Conservation (phyloP, 2,329 filamentous ascomycete species). For the Camillea tinctor region DNA sequence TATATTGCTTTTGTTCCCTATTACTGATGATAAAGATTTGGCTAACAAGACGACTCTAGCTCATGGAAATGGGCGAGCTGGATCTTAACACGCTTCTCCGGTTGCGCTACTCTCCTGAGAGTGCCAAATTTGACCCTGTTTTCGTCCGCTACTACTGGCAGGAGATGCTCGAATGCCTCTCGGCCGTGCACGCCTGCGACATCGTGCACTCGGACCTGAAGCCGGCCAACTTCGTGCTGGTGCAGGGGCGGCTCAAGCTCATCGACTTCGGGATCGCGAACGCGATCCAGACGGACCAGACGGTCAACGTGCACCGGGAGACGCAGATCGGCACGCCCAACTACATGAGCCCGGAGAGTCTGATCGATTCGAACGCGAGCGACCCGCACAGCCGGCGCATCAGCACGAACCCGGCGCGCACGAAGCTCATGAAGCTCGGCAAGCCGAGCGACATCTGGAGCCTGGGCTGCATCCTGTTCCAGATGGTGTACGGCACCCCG, state of each 20-base stretch:
- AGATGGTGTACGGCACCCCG: conserved; percentile 96
- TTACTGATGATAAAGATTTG: not conserved
- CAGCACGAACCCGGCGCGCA: conserved; percentile 37
- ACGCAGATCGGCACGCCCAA: conserved; percentile 94
- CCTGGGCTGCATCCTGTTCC: conserved; percentile 92
- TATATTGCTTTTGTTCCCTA: conserved; percentile 23
- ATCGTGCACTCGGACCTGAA: conserved; percentile 98
- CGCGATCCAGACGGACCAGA: conserved; percentile 92
- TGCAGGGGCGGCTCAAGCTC: conserved; percentile 85
- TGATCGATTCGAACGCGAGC: conserved; percentile 75
- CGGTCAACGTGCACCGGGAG: conserved; percentile 95
- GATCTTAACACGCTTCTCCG: conserved; percentile 86
- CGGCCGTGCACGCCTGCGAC: conserved; percentile 82
- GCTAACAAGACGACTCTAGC: conserved; percentile 45
- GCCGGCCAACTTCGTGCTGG: conserved; percentile 93
- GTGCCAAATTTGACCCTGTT: conserved; percentile 76
- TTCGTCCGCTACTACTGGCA: conserved; percentile 99
- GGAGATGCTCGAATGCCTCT: conserved; percentile 96
- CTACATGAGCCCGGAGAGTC: conserved; percentile 96
- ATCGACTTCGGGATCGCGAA: conserved; percentile 99
- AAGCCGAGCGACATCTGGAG: conserved; percentile 97
- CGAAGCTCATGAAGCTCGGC: conserved; percentile 89
- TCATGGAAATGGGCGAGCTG: conserved; percentile 97
- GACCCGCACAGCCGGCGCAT: conserved; percentile 40
- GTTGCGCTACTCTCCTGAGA: conserved; percentile 67